These are phyloP conservation scores for Chrysanthemum seticuspe DNA, from an alignment of 129 eudicot species.

Conservation along the genomic window DNA sequence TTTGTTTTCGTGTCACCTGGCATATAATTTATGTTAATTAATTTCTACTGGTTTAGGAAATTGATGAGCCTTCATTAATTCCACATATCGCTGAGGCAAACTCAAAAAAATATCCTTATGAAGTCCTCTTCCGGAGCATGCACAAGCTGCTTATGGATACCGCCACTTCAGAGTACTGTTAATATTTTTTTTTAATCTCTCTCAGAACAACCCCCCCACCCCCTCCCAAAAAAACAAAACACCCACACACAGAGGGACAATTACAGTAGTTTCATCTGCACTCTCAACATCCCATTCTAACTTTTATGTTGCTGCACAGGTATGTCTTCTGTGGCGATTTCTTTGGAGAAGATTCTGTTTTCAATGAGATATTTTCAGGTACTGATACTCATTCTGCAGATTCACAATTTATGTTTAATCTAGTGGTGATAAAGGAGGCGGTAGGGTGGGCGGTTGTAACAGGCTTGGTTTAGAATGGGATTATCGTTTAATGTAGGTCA, in stretches of 20 bases:
- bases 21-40: slow-evolving; percentile 6
- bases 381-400: slow-evolving; percentile 3
- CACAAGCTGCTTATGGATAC: slow-evolving; percentile 99
- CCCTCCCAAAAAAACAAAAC: not conserved
- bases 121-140: slow-evolving; percentile 98
- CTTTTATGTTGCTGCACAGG: slow-evolving; percentile 37
- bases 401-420: too few relatives aligned
- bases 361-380: slow-evolving; percentile 96
- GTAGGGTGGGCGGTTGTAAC: too few relatives aligned
- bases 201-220: not conserved
- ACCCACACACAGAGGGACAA: not conserved
- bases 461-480: too few relatives aligned
- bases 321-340: slow-evolving; percentile 93
- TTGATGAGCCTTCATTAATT: slow-evolving; percentile 92
- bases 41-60: slow-evolving; percentile 55
- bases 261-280: too few relatives aligned
- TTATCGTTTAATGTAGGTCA: too few relatives aligned
- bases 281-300: not conserved
- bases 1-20: slow-evolving; percentile 18
- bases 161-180: slow-evolving; percentile 90
- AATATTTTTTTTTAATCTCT: slow-evolving; percentile 2
- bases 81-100: slow-evolving; percentile 99
- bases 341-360: slow-evolving; percentile 92
- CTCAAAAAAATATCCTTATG: slow-evolving; percentile 94
- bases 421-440: too few relatives aligned